Conservation (phyloP, 768 basidiomycete species). For the Tephrocybe rancida region DNA sequence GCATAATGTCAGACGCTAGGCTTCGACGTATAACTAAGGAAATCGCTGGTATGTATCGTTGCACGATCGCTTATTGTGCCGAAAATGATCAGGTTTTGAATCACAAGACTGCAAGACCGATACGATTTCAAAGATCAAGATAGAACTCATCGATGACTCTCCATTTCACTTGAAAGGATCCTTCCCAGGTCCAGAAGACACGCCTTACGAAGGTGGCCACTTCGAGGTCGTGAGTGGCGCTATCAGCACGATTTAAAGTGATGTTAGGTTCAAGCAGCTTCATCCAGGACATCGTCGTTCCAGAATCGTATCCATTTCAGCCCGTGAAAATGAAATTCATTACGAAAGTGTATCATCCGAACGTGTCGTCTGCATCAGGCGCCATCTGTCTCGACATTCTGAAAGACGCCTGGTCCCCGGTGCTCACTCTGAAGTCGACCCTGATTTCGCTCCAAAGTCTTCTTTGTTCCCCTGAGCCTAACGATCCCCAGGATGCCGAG, state of each 20-base stretch:
- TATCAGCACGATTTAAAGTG: slow-evolving; percentile 7
- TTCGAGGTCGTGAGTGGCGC: slow-evolving; percentile 81
- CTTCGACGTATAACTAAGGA: slow-evolving; percentile 93
- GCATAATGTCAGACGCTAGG: slow-evolving; percentile 74
- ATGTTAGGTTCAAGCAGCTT: background rate
- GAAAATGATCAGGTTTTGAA: background rate
- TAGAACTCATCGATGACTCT: slow-evolving; percentile 86
- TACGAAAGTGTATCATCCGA: slow-evolving; percentile 96
- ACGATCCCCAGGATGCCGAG: slow-evolving; percentile 97
- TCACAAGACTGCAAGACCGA: slow-evolving; percentile 90
- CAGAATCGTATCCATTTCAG: slow-evolving; percentile 89
- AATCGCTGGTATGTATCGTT: slow-evolving; percentile 65
- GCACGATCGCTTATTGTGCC: background rate
- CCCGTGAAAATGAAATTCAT: slow-evolving; percentile 99
- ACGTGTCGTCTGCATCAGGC: slow-evolving; percentile 91
- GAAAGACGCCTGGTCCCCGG: slow-evolving; percentile 93
- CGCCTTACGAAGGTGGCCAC: slow-evolving; percentile 90
- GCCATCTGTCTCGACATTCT: slow-evolving; percentile 93
- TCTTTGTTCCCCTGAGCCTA: slow-evolving; percentile 91
- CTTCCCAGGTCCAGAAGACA: slow-evolving; percentile 90
- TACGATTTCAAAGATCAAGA: slow-evolving; percentile 82
- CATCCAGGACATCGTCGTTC: slow-evolving; percentile 85
- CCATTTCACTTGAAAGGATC: slow-evolving; percentile 92
- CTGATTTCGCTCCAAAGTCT: slow-evolving; percentile 93
- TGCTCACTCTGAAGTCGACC: slow-evolving; percentile 94